Evolutionary conservation across 2,329 filamentous ascomycete genomes (phyloP).

Genomic region (Penicillium sp.): DNA sequence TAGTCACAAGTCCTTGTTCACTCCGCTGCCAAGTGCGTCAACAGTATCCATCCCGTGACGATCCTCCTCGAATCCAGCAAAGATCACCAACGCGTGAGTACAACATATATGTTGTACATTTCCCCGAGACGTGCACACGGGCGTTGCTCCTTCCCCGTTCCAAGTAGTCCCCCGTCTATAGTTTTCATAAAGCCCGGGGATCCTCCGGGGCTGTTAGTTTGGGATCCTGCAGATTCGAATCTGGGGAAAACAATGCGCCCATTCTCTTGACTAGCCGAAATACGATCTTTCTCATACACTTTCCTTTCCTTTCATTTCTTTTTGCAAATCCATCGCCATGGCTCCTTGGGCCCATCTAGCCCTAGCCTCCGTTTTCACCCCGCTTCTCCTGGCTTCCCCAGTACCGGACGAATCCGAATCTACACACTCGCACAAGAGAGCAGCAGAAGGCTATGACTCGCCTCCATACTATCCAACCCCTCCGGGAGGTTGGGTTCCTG

Average conservation of each 20-base stretch:
- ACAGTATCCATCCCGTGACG: background rate
- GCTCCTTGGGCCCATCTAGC: slow-evolving; percentile 15
- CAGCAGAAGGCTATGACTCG: slow-evolving; percentile 22
- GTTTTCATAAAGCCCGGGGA: background rate
- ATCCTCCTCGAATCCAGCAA: background rate
- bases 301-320: background rate
- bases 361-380: slow-evolving; percentile 12
- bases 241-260: slow-evolving; percentile 1
- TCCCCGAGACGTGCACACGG: slow-evolving; percentile 1
- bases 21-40: background rate
- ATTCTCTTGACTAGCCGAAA: background rate
- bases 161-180: background rate
- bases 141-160: slow-evolving; percentile 1
- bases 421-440: slow-evolving; percentile 13
- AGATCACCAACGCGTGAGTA: background rate
- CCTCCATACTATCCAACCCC: slow-evolving; percentile 65
- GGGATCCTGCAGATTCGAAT: background rate
- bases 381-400: slow-evolving; percentile 7
- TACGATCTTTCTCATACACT: background rate
- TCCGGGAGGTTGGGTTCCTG: slow-evolving; percentile 59
- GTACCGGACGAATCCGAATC: slow-evolving; percentile 7
- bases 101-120: background rate
- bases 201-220: background rate
- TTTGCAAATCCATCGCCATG: slow-evolving; percentile 9
- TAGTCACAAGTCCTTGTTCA: background rate